These are phyloP conservation scores for Diaporthe capsici DNA, from an alignment of 2,329 filamentous ascomycete genomes.

Conservation along the genomic window DNA sequence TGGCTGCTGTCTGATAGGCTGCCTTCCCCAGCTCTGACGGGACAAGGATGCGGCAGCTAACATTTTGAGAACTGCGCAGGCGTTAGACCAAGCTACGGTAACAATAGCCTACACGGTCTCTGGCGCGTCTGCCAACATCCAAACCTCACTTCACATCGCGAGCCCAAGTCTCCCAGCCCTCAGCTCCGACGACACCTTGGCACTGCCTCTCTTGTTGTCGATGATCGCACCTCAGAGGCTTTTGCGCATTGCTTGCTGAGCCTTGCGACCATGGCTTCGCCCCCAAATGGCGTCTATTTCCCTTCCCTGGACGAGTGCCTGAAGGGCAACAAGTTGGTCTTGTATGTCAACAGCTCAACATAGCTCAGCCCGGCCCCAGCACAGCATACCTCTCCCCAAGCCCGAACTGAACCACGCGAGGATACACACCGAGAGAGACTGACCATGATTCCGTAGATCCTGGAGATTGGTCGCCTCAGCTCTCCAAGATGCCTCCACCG, in stretches of 20 bases:
- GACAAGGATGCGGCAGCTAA: constrained; percentile 23
- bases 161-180: not conserved
- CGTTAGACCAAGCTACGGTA: not conserved
- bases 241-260: constrained; percentile 56
- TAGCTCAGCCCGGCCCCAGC: not conserved
- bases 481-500: constrained; percentile 68
- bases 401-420: not conserved
- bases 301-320: constrained; percentile 89
- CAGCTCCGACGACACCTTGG: constrained; percentile 33
- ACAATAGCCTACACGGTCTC: constrained; percentile 27
- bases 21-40: not conserved
- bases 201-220: constrained; percentile 32
- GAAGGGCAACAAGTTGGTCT: constrained; percentile 81
- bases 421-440: constrained; percentile 3
- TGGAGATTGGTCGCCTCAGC: constrained; percentile 73
- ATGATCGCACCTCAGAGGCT: constrained; percentile 39
- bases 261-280: constrained; percentile 77
- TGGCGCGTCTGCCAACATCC: constrained; percentile 28
- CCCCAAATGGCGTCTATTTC: constrained; percentile 80
- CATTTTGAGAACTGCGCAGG: constrained; percentile 29
- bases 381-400: not conserved
- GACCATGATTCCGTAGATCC: constrained; percentile 59
- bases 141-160: constrained; percentile 19
- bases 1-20: constrained; percentile 18
- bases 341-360: constrained; percentile 69